Evolutionary conservation across 352 stramenopile species (phyloP), one percentile per base, ranked within the genome.

Genomic region (Albugo candida): DNA sequence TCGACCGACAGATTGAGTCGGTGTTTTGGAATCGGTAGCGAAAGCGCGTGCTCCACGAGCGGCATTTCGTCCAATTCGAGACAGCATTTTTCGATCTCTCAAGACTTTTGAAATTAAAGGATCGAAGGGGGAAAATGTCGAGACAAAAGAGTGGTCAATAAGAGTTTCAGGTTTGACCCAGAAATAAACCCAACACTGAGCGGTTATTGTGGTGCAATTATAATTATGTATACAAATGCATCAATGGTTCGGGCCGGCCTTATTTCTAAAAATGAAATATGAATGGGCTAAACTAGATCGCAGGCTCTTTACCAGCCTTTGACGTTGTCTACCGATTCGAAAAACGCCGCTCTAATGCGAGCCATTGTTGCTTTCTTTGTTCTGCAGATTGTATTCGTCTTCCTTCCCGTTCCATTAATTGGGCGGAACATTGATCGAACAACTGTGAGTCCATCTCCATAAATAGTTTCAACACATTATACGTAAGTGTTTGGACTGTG

Each of bases 401-500:
- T 61, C 65, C 65, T 58, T 80, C 67, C 11, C 65, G 64, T 48
- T 80, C 67, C 38, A 75, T 63, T 19, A 75, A 59, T 36, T 76
- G 65, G 44, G 65, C 67, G 2, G 67, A 80, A 49, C 67, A 80
- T 42, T 76, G 47, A 62, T 88, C 81, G 49, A 94, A 95, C 18
- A 94, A 56, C 27, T 81, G 72, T 47, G 85, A 77, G 58, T 94
- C 83, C 70, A 93, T 93, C 60, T 88, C 70, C 54, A 63, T 67
- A 50, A 70, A 80, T 40, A 82, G 62, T 37, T 80, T 73, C 14
- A 76, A 64, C 17, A 84, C 60, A 50, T 72, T 78, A 31, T 73
- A 54, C 36, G 82, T 81, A 37, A 98, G 67, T 18, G 76, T 89
- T 54, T 96, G 84, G 18, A 98, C 93, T 16, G 85, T 96, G 40